Evolutionary conservation across 495 filamentous ascomycete genomes (phyloP).

Genomic region (Penicillium antarcticum): DNA sequence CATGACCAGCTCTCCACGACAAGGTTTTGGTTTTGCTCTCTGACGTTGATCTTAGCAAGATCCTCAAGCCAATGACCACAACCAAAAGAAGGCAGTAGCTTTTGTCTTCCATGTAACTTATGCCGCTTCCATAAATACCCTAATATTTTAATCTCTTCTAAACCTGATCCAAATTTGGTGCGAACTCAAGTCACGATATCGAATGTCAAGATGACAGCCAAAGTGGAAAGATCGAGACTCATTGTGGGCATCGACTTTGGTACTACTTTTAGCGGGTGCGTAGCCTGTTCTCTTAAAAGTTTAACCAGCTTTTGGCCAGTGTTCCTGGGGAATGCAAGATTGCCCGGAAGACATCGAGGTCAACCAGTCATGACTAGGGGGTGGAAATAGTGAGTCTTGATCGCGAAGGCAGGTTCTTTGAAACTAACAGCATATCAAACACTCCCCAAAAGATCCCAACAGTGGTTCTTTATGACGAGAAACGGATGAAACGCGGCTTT

Average conservation of each 20-base stretch:
- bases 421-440: conserved; percentile 5
- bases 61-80: too few relatives aligned
- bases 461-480: conserved; percentile 33
- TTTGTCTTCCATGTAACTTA: too few relatives aligned
- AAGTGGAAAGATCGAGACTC: conserved; percentile 6
- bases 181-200: too few relatives aligned
- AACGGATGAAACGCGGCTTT: conserved; percentile 41
- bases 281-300: conserved; percentile 23
- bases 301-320: conserved; percentile 13
- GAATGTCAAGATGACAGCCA: neutral
- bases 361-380: conserved; percentile 34
- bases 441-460: conserved; percentile 49
- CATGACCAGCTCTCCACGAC: too few relatives aligned
- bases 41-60: too few relatives aligned
- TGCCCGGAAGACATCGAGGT: conserved; percentile 25
- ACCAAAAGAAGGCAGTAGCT: too few relatives aligned
- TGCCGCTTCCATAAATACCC: too few relatives aligned
- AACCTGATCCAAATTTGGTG: too few relatives aligned
- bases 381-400: conserved; percentile 19
- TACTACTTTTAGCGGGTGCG: conserved; percentile 39
- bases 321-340: conserved; percentile 22
- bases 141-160: too few relatives aligned
- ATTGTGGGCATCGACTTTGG: conserved; percentile 47
- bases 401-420: neutral
- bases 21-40: too few relatives aligned